Conservation (phyloP, 495 filamentous ascomycete species). For the Trichoderma asperelloides region DNA sequence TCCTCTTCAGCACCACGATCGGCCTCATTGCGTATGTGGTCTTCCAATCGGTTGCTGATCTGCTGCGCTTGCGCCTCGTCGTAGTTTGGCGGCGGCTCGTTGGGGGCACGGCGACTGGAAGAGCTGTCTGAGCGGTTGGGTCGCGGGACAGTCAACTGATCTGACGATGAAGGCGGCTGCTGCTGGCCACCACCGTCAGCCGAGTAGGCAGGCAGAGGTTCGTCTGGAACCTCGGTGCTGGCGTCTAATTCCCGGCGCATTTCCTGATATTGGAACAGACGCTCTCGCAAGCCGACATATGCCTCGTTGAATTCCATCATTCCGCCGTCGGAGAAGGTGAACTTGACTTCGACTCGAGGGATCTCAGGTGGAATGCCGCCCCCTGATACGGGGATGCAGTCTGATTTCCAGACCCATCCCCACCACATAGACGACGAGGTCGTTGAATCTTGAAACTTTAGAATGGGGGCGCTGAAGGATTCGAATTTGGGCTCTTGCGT, state of each 20-base stretch:
- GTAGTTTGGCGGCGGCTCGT: slow-evolving; percentile 86
- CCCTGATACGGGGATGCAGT: slow-evolving; percentile 67
- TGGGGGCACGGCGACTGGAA: slow-evolving; percentile 38
- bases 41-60: slow-evolving; percentile 44
- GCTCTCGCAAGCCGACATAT: slow-evolving; percentile 79
- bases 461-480: slow-evolving; percentile 82
- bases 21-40: slow-evolving; percentile 36
- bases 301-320: slow-evolving; percentile 82
- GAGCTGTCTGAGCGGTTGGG: slow-evolving; percentile 12
- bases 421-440: slow-evolving; percentile 90
- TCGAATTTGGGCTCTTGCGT: slow-evolving; percentile 52
- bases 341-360: slow-evolving; percentile 63
- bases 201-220: slow-evolving; percentile 80
- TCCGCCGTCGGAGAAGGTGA: slow-evolving; percentile 91
- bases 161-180: slow-evolving; percentile 17
- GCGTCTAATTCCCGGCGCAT: slow-evolving; percentile 44
- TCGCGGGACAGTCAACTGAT: slow-evolving; percentile 20
- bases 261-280: slow-evolving; percentile 69
- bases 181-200: slow-evolving; percentile 19
- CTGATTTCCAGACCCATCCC: slow-evolving; percentile 83
- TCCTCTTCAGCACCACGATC: slow-evolving; percentile 21
- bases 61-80: slow-evolving; percentile 81
- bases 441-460: slow-evolving; percentile 79
- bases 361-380: slow-evolving; percentile 79
- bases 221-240: slow-evolving; percentile 51